Base-by-base conservation (phyloP, 1,139 yeast genomes). In the Candida sp. region DNA sequence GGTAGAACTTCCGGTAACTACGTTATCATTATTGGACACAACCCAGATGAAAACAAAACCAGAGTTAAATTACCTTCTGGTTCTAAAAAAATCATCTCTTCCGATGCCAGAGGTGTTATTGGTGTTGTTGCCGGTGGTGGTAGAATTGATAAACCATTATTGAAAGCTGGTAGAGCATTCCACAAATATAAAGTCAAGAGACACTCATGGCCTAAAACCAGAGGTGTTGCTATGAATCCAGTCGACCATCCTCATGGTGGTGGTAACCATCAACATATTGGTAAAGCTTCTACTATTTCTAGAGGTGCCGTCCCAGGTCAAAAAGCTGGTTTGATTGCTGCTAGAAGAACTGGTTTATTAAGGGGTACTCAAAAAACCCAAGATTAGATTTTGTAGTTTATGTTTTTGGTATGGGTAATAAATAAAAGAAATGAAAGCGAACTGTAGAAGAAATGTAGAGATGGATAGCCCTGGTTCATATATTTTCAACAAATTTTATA, bases 181-280 rank as follows among this genome's bases (percentile, higher is more conserved):
- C 97, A 90, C 90, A 93, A 93, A 83, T 89, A 84, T 93, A 89
- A 79, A 81, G 96, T 89, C 68, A 90, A 91, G 95, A 85, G 97
- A 82, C 88, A 91, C 96, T 88, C 96, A 61, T 90, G 97, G 97
- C 97, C 97, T 79, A 89, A 87, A 87, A 91, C 97, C 73, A 89
- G 97, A 82, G 98, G 97, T 90, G 97, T 90, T 75, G 97, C 97
- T 75, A 90, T 90, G 97, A 87, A 90, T 82, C 98, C 98, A 78
- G 98, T 91, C 73, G 98, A 91, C 77, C 98, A 91, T 83, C 98
- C 98, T 75, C 98, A 91, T 78, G 99, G 99, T 87, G 99, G 99
- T 91, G 99, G 99, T 93, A 93, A 93, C 97, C 99, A 93, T 81
- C 99, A 93, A 84, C 99, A 93, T 78, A 93, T 93, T 84, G 98